phyloP scores from a whole-genome alignment of 2,329 filamentous ascomycete species.

The Xenoacremonium recifei region DNA sequence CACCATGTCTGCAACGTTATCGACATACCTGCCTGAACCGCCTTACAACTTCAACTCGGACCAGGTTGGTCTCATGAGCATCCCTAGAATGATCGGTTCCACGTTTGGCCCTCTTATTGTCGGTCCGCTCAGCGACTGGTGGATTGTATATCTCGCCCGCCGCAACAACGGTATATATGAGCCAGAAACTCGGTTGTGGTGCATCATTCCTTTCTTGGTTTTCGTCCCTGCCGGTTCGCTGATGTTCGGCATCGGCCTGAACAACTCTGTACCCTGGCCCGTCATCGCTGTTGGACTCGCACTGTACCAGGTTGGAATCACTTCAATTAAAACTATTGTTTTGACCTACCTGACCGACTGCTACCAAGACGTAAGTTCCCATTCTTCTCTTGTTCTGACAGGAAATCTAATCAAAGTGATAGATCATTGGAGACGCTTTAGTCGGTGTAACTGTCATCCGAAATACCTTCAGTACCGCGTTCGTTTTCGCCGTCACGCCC shows the following conservation, averaged over 20 bases:
- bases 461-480: conserved; percentile 40
- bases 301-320: not conserved
- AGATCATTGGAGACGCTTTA: conserved; percentile 47
- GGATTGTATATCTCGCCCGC: not conserved
- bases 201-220: not conserved
- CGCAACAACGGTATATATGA: not conserved
- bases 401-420: not conserved
- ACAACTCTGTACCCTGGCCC: not conserved
- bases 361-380: not conserved
- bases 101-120: not conserved
- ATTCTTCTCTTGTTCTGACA: no score
- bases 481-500: conserved; percentile 44
- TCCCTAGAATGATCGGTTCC: not conserved
- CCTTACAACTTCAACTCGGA: not conserved
- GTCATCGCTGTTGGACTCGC: not conserved
- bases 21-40: conserved; percentile 1
- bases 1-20: not conserved
- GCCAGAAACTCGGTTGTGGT: not conserved
- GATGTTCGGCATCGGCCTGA: not conserved
- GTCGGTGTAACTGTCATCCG: conserved; percentile 44
- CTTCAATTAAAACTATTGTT: conserved; percentile 1
- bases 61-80: not conserved
- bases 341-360: not conserved
- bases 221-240: not conserved
- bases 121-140: not conserved